phyloP scores from a whole-genome alignment of 192 early-diverging fungal species.

The Coemansia sp. region DNA sequence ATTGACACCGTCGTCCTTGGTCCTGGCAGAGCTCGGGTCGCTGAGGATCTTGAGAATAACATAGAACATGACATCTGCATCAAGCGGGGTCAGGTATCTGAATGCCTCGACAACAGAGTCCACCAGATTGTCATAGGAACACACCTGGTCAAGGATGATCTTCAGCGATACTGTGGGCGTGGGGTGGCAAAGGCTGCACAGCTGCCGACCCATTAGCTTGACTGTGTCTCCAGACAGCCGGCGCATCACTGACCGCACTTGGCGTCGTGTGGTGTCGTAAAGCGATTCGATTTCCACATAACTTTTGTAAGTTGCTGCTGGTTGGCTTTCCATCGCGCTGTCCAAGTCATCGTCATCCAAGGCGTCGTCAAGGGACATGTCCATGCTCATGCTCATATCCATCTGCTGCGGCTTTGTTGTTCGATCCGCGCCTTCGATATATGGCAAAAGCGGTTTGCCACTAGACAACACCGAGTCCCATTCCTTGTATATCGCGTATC shows the following conservation, averaged over 20 bases:
- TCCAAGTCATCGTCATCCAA: constrained; percentile 22
- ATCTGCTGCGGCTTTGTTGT: not conserved
- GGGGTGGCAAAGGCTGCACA: constrained; percentile 45
- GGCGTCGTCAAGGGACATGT: constrained; percentile 44
- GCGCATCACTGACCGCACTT: constrained; percentile 52
- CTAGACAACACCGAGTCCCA: constrained; percentile 36
- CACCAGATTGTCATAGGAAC: constrained; percentile 53
- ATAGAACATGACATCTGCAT: constrained; percentile 48
- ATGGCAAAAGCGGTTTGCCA: constrained; percentile 29
- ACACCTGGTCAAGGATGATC: constrained; percentile 51
- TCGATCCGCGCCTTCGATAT: not conserved
- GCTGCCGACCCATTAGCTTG: constrained; percentile 44
- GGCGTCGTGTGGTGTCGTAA: constrained; percentile 27
- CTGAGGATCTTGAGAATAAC: constrained; percentile 32
- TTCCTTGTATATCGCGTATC: constrained; percentile 36
- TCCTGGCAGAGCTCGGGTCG: constrained; percentile 18
- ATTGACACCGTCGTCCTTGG: constrained; percentile 51
- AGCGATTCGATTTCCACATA: constrained; percentile 40
- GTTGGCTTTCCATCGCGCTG: not conserved
- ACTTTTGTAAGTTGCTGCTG: not conserved
- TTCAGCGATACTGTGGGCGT: constrained; percentile 42
- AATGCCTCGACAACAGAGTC: constrained; percentile 51
- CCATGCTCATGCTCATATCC: constrained; percentile 25
- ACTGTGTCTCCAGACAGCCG: constrained; percentile 51
- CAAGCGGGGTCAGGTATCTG: constrained; percentile 46